Evolutionary conservation across 1,284 basidiomycete genomes (phyloP).

Genomic region (Flammula alnicola): DNA sequence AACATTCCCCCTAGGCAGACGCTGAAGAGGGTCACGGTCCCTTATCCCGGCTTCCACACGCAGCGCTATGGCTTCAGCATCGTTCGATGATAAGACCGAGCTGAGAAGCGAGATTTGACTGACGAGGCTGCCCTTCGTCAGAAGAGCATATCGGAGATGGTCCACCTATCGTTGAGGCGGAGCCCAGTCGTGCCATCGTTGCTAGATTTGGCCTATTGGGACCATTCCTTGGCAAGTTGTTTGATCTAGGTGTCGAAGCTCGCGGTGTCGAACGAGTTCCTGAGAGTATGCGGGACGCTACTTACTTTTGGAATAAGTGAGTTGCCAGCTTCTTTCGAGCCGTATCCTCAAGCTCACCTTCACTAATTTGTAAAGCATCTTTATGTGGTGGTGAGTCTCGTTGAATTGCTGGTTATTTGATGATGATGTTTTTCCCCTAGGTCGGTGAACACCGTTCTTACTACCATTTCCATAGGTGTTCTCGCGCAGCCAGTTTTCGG

Average conservation of each 20-base stretch:
- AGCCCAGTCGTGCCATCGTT: constrained; percentile 16
- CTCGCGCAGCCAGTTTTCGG: constrained; percentile 17
- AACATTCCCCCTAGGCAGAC: too few species aligned
- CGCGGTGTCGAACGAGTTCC: constrained; percentile 20
- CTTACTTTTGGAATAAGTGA: constrained; percentile 22
- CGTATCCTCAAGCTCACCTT: background rate
- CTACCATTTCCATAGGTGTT: constrained; percentile 20
- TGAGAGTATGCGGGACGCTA: constrained; percentile 18
- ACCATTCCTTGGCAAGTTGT: constrained; percentile 17
- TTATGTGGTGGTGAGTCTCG: constrained; percentile 21
- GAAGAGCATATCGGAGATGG: background rate
- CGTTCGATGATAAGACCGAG: background rate
- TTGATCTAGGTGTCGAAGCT: constrained; percentile 21
- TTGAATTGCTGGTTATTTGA: background rate
- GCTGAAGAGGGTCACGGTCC: too few species aligned
- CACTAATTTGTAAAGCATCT: constrained; percentile 10
- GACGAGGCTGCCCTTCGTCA: constrained; percentile 2
- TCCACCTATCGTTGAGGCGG: background rate
- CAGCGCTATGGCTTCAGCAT: background rate
- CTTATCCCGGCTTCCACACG: background rate
- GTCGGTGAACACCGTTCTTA: constrained; percentile 21
- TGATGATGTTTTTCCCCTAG: constrained; percentile 1
- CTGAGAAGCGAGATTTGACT: background rate
- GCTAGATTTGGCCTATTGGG: constrained; percentile 15
- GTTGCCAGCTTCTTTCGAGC: background rate